Evolutionary conservation across 148 eudicot genomes (phyloP).

Genomic region (Fallopia convolvulus): DNA sequence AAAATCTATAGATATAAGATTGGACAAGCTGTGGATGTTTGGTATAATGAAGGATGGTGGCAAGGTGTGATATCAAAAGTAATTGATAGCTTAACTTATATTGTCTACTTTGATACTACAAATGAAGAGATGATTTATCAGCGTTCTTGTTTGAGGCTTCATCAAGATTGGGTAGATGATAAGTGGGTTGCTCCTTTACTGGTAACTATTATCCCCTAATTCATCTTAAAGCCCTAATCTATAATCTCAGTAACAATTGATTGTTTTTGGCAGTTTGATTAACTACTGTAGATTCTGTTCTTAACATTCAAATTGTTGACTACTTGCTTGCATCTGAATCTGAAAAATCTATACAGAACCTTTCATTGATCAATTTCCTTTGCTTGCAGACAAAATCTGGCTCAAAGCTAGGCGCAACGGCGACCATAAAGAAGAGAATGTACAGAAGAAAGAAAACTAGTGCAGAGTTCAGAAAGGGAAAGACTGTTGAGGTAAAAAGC

Average conservation of each 20-base stretch:
- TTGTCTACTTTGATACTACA: constrained; percentile 4
- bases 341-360: background rate
- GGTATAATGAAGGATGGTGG: constrained; percentile 15
- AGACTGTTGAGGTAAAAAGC: constrained; percentile 59
- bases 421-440: background rate
- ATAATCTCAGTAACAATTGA: no score
- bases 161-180: constrained; percentile 29
- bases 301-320: background rate
- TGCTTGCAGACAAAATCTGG: background rate
- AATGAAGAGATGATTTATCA: constrained; percentile 14
- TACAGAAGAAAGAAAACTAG: background rate
- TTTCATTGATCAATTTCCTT: background rate
- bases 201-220: background rate
- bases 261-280: no score
- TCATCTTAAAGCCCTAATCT: no score
- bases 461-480: constrained; percentile 21
- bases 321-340: background rate
- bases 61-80: constrained; percentile 10
- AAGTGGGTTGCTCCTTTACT: constrained; percentile 14
- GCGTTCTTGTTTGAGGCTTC: constrained; percentile 27
- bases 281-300: no score
- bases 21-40: background rate
- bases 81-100: background rate
- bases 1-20: background rate
- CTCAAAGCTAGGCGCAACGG: background rate